Percentiles rank a stretch among this genome's conserved stretches.
Conservation (phyloP, 192 early-diverging fungal genomes). For the Entophlyctis luteolus region DNA sequence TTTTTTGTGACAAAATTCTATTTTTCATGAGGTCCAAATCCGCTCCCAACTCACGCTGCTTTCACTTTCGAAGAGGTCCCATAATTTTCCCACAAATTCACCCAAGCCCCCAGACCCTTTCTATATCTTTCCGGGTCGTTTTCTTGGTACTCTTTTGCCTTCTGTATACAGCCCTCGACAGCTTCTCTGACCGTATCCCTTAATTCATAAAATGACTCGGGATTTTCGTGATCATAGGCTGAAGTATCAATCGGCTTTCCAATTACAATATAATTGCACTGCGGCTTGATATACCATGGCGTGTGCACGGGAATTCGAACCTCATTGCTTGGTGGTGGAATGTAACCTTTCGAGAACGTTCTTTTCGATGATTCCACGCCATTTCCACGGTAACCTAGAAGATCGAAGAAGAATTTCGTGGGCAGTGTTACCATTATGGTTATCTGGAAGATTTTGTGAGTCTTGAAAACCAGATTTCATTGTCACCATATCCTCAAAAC, state of each 20-base stretch:
- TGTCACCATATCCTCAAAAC: constrained; percentile 26
- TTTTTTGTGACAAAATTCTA: no score
- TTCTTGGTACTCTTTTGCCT: neutral
- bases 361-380: neutral
- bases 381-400: no score
- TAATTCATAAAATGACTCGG: constrained; percentile 1
- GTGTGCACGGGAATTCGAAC: neutral
- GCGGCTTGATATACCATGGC: neutral
- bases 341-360: neutral
- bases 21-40: no score
- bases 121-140: neutral
- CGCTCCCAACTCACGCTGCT: no score
- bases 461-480: neutral
- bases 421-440: no score
- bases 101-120: neutral
- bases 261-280: constrained; percentile 8
- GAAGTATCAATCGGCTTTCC: constrained; percentile 4
- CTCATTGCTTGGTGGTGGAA: neutral
- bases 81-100: no score
- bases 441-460: no score
- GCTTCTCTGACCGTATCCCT: neutral
- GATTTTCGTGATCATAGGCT: neutral
- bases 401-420: no score
- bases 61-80: no score
- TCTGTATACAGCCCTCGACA: neutral